Base-by-base conservation (phyloP, 2,329 filamentous ascomycete genomes). In the Biscogniauxia sp. region DNA sequence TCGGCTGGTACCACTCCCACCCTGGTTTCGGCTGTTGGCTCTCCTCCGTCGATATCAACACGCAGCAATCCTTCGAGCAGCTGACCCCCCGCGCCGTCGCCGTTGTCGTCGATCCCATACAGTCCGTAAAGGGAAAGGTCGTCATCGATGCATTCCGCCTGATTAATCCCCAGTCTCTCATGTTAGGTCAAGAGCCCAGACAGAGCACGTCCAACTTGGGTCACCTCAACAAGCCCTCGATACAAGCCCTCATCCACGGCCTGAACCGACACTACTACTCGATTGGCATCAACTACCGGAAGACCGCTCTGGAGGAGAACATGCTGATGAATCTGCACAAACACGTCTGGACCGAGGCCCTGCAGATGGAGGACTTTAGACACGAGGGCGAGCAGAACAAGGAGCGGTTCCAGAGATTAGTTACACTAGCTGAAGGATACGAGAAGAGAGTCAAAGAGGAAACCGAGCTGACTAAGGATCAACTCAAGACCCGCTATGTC, bases 251-350 rank as follows among this genome's bases (percentile, higher is more conserved):
- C 60, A 99, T 99, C 66, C 95, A 99, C 78, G 95, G 95, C 61
- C 85, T 99, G 52, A 99, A 99, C 82, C 86, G 95, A 72, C 95
- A 99, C 82, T 99, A 99, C 84, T 99, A 99, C 84, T 97, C 92
- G 70, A 99, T 99, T 74, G 94, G 87, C 62, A 98, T 99, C 80
- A 93, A 97, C 79, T 99, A 99, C 79, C 86, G 94, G 74, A 99
- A 99, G 83, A 97, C 94, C 0, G 94, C 92, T 0, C 82, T 99
- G 55, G 95, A 99, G 77, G 96, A 99, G 83, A 98, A 97, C 78
- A 99, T 99, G 95, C 79, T 99, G 72, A 99, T 99, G 96, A 99
- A 99, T 76, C 82, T 99, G 67, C 95, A 99, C 85, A 99, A 99
- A 84, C 95, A 98, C 69, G 93, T 97, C 52, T 99, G 95, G 95